Evolutionary conservation across 345 rosid species (phyloP), one percentile per base, ranked within the genome.

Genomic region (Chamaenerion angustifolium): DNA sequence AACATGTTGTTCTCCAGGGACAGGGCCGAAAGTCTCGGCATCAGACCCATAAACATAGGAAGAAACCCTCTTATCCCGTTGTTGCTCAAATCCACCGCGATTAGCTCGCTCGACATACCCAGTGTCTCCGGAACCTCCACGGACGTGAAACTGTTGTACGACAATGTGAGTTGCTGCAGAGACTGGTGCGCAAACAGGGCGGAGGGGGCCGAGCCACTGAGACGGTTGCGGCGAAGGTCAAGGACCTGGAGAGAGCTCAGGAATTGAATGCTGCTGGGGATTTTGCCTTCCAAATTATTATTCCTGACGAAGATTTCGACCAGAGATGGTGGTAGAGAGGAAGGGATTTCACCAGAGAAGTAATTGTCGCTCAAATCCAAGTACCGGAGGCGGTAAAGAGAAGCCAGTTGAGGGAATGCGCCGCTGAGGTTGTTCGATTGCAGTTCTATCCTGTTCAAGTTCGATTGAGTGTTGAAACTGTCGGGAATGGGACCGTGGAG

Each of bases 131-230:
- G 95, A 4, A 82, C 45, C 3, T 79, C 71, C 21, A 89, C 55
- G 51, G 90, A 73, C 0, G 72, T 65, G 69, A 89, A 75, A 43
- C 54, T 58, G 64, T 88, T 84, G 74, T 51, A 66, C n/a, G 94
- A 71, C 60, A 89, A 87, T 15, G 76, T 77, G 45, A 85, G 83
- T 48, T 89, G 97, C 42, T 89, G 85, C 11, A 89, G 83, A 17
- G 94, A 71, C 10, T 77, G 80, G 58, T 71, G 89, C 51, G 52
- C 59, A 68, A 85, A 80, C 51, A 89, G 64, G 43, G 68, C 27
- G 0, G 73, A 60, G 16, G 90, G 84, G 49, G 80, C 63, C 0
- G 78, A 61, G 50, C 68, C 82, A 3, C 49, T 61, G 66, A 89
- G 83, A 11, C 57, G 64, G 74, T 85, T 89, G 71, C 72, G 62